A percentile compares a stretch with the other conserved stretches of the same genome.
These are phyloP conservation scores for Globisporangium spiculum DNA, from an alignment of 352 stramenopile genomes.

Conservation along the genomic window DNA sequence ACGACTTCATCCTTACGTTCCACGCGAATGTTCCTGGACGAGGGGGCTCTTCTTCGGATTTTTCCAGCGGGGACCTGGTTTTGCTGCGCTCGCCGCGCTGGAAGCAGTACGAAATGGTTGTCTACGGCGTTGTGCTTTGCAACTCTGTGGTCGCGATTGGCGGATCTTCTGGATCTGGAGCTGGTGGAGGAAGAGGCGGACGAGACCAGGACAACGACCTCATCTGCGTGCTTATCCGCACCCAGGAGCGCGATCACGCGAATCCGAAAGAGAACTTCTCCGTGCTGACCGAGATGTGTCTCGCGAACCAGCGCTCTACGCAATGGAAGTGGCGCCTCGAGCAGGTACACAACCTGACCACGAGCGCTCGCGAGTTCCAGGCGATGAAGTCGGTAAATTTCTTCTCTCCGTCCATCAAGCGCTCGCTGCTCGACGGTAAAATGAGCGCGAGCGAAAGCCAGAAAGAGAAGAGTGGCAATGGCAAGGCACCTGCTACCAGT, in stretches of 20 bases:
- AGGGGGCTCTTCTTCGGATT: conserved; percentile 27
- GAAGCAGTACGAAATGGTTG: conserved; percentile 51
- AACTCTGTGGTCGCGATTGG: conserved; percentile 60
- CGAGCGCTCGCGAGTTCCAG: conserved; percentile 78
- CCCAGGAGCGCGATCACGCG: conserved; percentile 25
- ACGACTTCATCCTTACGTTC: conserved; percentile 71
- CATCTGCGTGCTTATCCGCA: conserved; percentile 61
- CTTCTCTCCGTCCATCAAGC: conserved; percentile 46
- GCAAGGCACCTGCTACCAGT: background rate
- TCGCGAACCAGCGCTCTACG: conserved; percentile 53
- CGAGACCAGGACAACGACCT: conserved; percentile 35
- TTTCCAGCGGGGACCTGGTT: conserved; percentile 63
- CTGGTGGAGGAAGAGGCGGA: background rate
- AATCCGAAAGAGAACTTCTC: conserved; percentile 34
- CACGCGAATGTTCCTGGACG: conserved; percentile 23
- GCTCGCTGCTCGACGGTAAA: conserved; percentile 46
- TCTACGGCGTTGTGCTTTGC: conserved; percentile 69
- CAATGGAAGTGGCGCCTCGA: conserved; percentile 67
- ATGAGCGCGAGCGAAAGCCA: conserved; percentile 24
- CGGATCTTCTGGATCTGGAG: background rate
- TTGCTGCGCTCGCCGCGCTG: conserved; percentile 54
- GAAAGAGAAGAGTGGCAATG: conserved; percentile 3
- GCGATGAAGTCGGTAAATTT: conserved; percentile 64
- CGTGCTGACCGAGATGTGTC: conserved; percentile 59
- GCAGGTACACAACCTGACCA: conserved; percentile 72